A percentile compares a stretch with the other conserved stretches of the same genome.
Conservation (phyloP, 2,329 filamentous ascomycete genomes). For the Sclerotinia trifoliorum region DNA sequence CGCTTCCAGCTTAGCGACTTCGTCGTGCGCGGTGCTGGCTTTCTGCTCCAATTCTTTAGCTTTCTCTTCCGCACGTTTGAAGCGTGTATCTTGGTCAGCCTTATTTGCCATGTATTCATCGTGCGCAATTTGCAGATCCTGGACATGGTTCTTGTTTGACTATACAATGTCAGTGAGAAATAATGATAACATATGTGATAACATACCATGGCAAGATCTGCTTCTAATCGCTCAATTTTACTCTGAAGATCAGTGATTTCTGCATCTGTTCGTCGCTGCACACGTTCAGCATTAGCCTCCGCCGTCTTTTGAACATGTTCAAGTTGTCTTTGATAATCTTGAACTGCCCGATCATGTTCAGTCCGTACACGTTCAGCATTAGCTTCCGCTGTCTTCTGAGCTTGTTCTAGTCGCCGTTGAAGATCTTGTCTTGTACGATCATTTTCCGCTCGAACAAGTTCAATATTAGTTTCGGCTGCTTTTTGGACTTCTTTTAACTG, state of each 20-base stretch:
- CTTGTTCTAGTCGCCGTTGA: slow-evolving; percentile 47
- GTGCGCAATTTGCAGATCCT: slow-evolving; percentile 58
- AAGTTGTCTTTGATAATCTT: slow-evolving; percentile 45
- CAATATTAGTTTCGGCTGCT: slow-evolving; percentile 49
- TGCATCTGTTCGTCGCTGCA: slow-evolving; percentile 53
- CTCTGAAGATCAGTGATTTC: slow-evolving; percentile 63
- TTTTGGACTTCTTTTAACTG: slow-evolving; percentile 50
- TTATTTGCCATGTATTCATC: slow-evolving; percentile 49
- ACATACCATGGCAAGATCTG: slow-evolving; percentile 58
- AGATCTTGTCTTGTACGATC: slow-evolving; percentile 34
- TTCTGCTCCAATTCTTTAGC: slow-evolving; percentile 42
- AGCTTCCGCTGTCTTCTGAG: slow-evolving; percentile 49
- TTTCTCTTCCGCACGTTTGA: slow-evolving; percentile 45
- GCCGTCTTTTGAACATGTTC: slow-evolving; percentile 49
- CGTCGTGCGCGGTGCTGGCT: slow-evolving; percentile 40
- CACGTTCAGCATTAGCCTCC: slow-evolving; percentile 51
- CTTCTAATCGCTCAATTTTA: slow-evolving; percentile 60
- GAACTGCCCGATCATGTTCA: slow-evolving; percentile 39
- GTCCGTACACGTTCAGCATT: slow-evolving; percentile 49
- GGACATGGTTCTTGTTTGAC: slow-evolving; percentile 58
- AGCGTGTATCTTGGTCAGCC: slow-evolving; percentile 32
- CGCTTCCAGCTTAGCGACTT: slow-evolving; percentile 35
- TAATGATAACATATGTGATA: background rate
- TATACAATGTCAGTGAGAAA: slow-evolving; percentile 40
- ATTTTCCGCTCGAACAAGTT: slow-evolving; percentile 46